A percentile compares a stretch with the other conserved stretches of the same genome.
Evolutionary conservation across 371 early-diverging fungal genomes (phyloP).

Genomic region (Mortierella sp.): DNA sequence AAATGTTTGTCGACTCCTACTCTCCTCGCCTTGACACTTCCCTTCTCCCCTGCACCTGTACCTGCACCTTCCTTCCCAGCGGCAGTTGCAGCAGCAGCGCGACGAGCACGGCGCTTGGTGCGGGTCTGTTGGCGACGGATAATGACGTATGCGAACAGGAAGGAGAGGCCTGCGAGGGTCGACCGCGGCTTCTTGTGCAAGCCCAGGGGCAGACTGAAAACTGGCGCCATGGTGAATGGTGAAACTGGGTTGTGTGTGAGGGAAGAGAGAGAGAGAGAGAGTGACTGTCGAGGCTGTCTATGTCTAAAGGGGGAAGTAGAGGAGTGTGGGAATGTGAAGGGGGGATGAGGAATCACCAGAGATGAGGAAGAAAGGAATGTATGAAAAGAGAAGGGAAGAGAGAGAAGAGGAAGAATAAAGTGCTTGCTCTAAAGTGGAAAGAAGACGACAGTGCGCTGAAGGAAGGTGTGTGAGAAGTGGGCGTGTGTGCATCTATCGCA

Average conservation of each 20-base stretch:
- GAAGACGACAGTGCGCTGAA: constrained; percentile 6
- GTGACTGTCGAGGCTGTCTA: neutral
- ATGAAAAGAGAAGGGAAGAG: neutral
- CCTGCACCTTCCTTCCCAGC: constrained; percentile 4
- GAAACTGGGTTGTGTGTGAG: no score
- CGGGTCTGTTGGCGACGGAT: constrained; percentile 39
- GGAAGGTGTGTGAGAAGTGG: neutral
- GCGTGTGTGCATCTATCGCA: no score
- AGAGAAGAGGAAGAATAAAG: neutral
- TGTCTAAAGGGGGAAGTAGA: neutral
- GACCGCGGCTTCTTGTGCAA: constrained; percentile 30
- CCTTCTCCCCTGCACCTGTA: constrained; percentile 8
- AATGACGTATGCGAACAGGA: constrained; percentile 44
- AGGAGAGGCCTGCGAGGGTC: constrained; percentile 38
- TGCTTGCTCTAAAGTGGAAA: neutral
- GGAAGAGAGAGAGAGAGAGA: neutral
- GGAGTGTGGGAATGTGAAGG: neutral
- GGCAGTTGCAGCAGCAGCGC: constrained; percentile 20
- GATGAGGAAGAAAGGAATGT: neutral
- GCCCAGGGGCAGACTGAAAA: constrained; percentile 44
- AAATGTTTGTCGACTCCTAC: constrained; percentile 81
- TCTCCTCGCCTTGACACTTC: constrained; percentile 30
- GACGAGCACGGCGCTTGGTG: constrained; percentile 41
- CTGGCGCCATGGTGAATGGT: constrained; percentile 31
- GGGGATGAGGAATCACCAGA: neutral